A percentile compares a stretch with the other conserved stretches of the same genome.
Conservation (phyloP, 768 basidiomycete genomes). For the Mycena galopus region DNA sequence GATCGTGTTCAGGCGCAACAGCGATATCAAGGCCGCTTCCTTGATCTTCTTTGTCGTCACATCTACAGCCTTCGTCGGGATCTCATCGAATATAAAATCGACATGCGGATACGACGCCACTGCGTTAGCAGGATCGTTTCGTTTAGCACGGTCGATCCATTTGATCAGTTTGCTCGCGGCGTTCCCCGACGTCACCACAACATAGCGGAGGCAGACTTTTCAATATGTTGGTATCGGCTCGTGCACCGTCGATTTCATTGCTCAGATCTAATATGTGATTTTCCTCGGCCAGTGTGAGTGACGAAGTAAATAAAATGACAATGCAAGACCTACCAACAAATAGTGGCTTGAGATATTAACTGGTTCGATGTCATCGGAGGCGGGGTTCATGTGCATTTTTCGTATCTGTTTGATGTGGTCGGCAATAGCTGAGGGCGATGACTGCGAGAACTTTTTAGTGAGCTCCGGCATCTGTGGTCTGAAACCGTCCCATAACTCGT, state of each 20-base stretch:
- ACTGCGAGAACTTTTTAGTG: constrained; percentile 1
- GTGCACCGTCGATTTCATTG: background rate
- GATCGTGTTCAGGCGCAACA: background rate
- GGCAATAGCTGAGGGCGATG: background rate
- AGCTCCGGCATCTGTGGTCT: background rate
- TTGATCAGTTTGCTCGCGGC: background rate
- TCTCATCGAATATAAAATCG: background rate
- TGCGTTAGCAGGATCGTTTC: background rate
- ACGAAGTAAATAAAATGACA: background rate
- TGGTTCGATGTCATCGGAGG: background rate
- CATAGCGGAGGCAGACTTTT: constrained; percentile 3
- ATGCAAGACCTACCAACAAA: background rate
- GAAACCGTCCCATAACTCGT: background rate
- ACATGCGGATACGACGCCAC: background rate
- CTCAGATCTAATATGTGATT: background rate
- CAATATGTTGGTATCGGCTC: background rate
- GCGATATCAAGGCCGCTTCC: background rate
- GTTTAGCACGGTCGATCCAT: background rate
- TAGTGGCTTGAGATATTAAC: background rate
- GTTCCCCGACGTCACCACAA: background rate
- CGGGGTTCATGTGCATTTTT: constrained; percentile 1
- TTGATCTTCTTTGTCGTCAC: background rate
- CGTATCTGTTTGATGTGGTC: constrained; percentile 5
- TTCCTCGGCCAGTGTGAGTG: background rate
- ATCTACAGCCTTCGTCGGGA: background rate